These are phyloP conservation scores for Litchi chinensis DNA, from an alignment of 345 rosid species.

Conservation along the genomic window DNA sequence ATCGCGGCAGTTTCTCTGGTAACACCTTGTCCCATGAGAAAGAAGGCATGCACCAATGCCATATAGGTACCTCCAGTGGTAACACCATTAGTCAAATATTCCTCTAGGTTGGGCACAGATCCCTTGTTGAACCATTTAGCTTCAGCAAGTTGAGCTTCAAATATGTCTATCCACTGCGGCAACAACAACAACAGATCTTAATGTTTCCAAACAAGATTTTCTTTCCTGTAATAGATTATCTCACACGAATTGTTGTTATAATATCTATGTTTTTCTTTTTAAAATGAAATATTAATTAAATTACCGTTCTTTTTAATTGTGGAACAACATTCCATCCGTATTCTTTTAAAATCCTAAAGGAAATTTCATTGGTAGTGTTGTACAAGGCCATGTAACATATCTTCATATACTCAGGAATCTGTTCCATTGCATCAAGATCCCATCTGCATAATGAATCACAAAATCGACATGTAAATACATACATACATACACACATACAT, in stretches of 20 bases:
- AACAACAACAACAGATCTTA: neutral
- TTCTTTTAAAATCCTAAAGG: conserved; percentile 24
- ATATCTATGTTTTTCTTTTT: neutral
- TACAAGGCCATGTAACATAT: conserved; percentile 35
- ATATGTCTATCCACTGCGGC: conserved; percentile 30
- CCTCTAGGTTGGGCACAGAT: conserved; percentile 22
- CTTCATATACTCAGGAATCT: conserved; percentile 37
- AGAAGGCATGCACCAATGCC: conserved; percentile 35
- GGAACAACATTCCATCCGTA: conserved; percentile 30
- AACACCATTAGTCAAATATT: conserved; percentile 26
- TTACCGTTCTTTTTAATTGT: conserved; percentile 29
- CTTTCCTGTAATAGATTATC: neutral
- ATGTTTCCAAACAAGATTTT: neutral
- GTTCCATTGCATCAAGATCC: conserved; percentile 32
- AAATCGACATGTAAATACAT: neutral
- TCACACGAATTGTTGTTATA: neutral
- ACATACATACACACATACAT: neutral
- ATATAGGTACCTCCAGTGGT: conserved; percentile 29
- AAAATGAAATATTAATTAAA: neutral
- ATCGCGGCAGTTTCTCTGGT: conserved; percentile 9
- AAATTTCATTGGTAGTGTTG: conserved; percentile 37
- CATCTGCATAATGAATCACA: conserved; percentile 15
- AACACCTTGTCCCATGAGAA: conserved; percentile 23
- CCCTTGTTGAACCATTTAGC: conserved; percentile 31
- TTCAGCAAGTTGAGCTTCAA: conserved; percentile 25